Conservation (phyloP, 306 rosid genomes). For the Quercus wislizeni region DNA sequence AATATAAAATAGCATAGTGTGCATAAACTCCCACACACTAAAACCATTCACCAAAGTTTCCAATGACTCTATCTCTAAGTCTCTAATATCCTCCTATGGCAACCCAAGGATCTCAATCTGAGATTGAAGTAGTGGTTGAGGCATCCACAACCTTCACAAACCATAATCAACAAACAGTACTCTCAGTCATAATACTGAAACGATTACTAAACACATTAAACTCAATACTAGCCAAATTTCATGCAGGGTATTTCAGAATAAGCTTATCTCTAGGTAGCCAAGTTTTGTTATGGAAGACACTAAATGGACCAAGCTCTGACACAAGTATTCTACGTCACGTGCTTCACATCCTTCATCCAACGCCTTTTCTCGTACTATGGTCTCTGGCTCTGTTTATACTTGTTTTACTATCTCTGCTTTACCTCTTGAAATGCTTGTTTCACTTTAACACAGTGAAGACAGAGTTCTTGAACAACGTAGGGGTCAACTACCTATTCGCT, state of each 20-base stretch:
- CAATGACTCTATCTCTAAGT: no score
- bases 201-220: slow-evolving; percentile 16
- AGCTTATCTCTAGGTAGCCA: slow-evolving; percentile 16
- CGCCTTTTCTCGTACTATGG: slow-evolving; percentile 8
- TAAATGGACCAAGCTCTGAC: not conserved
- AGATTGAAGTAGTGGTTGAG: slow-evolving; percentile 27
- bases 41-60: no score
- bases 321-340: not conserved
- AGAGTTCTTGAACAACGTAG: slow-evolving; percentile 20
- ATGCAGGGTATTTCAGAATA: slow-evolving; percentile 16
- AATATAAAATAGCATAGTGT: no score
- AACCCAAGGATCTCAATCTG: not conserved
- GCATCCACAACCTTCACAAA: not conserved
- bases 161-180: slow-evolving; percentile 1
- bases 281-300: slow-evolving; percentile 14
- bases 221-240: not conserved
- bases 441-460: slow-evolving; percentile 8
- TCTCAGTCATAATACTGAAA: slow-evolving; percentile 10
- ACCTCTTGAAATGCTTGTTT: slow-evolving; percentile 11
- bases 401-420: not conserved
- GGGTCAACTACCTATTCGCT: slow-evolving; percentile 14
- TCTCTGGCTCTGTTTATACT: not conserved
- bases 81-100: not conserved
- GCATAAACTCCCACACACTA: no score
- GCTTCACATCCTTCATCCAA: not conserved